Evolutionary conservation across 1,139 yeast genomes (phyloP), one percentile per base, ranked within the genome.

Genomic region (Arxiozyma slooffiae): DNA sequence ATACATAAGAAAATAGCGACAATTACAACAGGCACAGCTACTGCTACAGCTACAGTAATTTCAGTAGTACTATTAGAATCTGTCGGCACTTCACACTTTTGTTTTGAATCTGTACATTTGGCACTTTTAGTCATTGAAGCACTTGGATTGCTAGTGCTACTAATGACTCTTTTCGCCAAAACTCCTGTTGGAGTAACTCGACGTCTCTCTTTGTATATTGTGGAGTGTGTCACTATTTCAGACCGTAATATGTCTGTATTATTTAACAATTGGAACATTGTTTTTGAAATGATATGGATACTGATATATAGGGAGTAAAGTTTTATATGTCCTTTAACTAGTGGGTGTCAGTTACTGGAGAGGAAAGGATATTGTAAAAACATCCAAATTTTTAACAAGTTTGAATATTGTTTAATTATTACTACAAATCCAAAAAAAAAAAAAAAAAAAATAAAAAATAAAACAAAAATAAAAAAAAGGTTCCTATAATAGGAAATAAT

Each of bases 11-110:
- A 72, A 2, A 71, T 36, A 3, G 71, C 57, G 44, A 82, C 76
- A 5, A 80, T 74, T 5, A 73, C 77, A 9, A 77, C 77, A 0
- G 94, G 94, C 18, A 84, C 73, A 9, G 77, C 82, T 41, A 83
- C 85, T 0, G 85, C 86, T 34, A 83, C 69, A 3, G 79, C 84
- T 50, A 83, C 79, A 17, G 79, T 74, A 41, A 78, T 69, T 9
- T 74, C 70, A 52, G 70, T 67, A 38, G 67, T 62, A 46, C 55
- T 55, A n/a, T 46, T 49, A 3, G 51, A 44, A 43, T 53, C 54
- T 1, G 62, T 69, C 4, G 83, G 80, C 44, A 71, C 71, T 54
- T 73, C 67, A 59, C 82, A 78, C 49, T 61, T 51, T 48, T 67
- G 68, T 18, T 57, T 53, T 1, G 60, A 48, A 1, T 68, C 66